Evolutionary conservation across 805 yeast genomes (phyloP).

Genomic region (Ogataea pignaliae): DNA sequence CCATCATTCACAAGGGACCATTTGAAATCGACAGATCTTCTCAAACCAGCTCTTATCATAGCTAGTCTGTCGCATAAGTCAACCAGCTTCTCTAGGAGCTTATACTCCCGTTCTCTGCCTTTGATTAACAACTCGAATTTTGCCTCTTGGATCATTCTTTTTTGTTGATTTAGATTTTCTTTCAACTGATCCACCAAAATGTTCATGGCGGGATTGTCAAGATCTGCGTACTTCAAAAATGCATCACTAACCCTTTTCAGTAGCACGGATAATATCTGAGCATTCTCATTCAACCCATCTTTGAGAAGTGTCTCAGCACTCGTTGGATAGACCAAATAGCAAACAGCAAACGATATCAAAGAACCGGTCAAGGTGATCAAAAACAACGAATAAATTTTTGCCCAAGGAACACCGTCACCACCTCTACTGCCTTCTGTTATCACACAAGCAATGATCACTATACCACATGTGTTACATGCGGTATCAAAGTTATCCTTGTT

Average conservation of each 20-base stretch:
- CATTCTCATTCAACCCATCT: conserved; percentile 43
- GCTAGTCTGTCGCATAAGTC: conserved; percentile 47
- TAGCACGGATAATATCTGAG: conserved; percentile 46
- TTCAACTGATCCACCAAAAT: conserved; percentile 36
- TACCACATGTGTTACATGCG: conserved; percentile 74
- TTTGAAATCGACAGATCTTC: conserved; percentile 66
- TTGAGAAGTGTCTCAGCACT: conserved; percentile 48
- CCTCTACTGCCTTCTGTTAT: conserved; percentile 70
- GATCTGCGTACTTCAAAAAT: conserved; percentile 45
- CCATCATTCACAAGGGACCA: conserved; percentile 43
- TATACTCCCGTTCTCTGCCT: conserved; percentile 56
- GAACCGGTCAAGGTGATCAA: conserved; percentile 60
- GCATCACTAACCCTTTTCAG: conserved; percentile 42
- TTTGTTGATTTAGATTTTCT: conserved; percentile 35
- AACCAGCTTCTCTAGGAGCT: conserved; percentile 41
- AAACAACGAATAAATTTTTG: conserved; percentile 49
- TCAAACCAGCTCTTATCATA: conserved; percentile 61
- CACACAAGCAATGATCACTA: conserved; percentile 63
- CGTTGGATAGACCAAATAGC: conserved; percentile 62
- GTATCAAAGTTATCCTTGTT: conserved; percentile 70
- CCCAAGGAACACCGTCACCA: conserved; percentile 51
- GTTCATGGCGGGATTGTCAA: conserved; percentile 36
- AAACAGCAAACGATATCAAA: conserved; percentile 49
- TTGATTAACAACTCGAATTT: conserved; percentile 50
- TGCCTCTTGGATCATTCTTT: conserved; percentile 49